Evolutionary conservation across 495 filamentous ascomycete genomes (phyloP), one percentile per base, ranked within the genome.

Genomic region (Tuber calosporum): DNA sequence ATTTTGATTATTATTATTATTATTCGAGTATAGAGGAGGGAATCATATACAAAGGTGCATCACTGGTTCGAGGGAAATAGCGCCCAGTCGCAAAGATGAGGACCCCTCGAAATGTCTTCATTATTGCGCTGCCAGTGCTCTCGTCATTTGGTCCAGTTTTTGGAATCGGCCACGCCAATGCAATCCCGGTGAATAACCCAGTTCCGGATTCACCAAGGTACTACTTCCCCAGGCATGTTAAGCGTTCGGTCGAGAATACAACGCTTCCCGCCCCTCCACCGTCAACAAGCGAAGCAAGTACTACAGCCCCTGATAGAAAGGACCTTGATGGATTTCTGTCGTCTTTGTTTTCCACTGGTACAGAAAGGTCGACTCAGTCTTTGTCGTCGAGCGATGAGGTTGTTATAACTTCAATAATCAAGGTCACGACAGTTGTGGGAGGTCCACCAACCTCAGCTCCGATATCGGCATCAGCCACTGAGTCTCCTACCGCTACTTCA

Each of bases 191-290:
- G 38, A 45, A 40, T 15, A 70, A 73, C 38, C 67, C 68, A 20
- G 45, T 48, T 45, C 77, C 82, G 38, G 83, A 86, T 58, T 82
- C 81, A 77, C 87, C 87, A 9, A 86, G 83, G 77, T 85, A 85
- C 76, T 90, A 90, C 82, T 88, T 88, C 74, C 88, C 88, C 15
- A 83, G 84, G 62, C 84, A 89, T 66, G 83, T 90, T 73, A 90
- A 88, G 82, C 86, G 89, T 43, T 84, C 86, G 66, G 82, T 85
- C 71, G 83, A 73, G 17, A 87, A 88, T 74, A 78, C 81, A 66
- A 87, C 85, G 19, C 84, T 85, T 66, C 84, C 84, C 30, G 83
- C 82, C 36, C 36, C 69, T 40, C n/a, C 75, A n/a, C 7, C 48
- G 13, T 79, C 77, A 68, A 76, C 81, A 15, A 70, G 79, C 9